phyloP scores from a whole-genome alignment of 768 basidiomycete genomes.

The Naganishia kalamii region DNA sequence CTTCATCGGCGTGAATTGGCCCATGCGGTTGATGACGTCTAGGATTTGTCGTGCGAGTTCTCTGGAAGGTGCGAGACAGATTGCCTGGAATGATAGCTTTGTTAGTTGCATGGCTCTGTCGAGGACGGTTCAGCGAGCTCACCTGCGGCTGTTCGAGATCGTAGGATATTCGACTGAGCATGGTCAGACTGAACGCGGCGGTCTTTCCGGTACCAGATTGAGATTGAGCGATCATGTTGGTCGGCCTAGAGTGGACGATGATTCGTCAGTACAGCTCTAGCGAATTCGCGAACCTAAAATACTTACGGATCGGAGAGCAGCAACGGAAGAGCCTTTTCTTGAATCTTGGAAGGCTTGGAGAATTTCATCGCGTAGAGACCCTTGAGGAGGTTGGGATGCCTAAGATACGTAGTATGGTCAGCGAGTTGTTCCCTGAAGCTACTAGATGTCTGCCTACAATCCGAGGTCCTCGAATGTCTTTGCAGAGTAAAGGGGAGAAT shows the following conservation, averaged over 20 bases:
- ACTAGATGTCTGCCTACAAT: slow-evolving; percentile 56
- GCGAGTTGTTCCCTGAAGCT: background rate
- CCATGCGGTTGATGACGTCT: slow-evolving; percentile 87
- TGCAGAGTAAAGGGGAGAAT: slow-evolving; percentile 88
- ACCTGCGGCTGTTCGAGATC: slow-evolving; percentile 77
- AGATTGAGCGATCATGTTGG: slow-evolving; percentile 98
- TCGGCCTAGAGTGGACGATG: slow-evolving; percentile 57
- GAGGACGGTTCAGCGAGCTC: slow-evolving; percentile 21
- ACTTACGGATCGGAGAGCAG: slow-evolving; percentile 82
- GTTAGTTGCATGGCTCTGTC: background rate
- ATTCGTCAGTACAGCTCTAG: background rate
- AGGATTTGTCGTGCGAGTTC: slow-evolving; percentile 97
- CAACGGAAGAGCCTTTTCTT: slow-evolving; percentile 89
- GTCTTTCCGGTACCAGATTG: slow-evolving; percentile 99
- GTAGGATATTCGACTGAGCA: slow-evolving; percentile 90
- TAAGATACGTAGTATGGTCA: slow-evolving; percentile 37
- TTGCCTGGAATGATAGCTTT: slow-evolving; percentile 55
- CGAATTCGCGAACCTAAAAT: background rate
- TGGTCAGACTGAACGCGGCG: slow-evolving; percentile 93
- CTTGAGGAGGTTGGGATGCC: slow-evolving; percentile 79
- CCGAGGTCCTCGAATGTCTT: slow-evolving; percentile 95
- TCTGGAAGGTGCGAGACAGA: slow-evolving; percentile 95
- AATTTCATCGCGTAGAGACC: slow-evolving; percentile 93
- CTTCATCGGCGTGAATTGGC: slow-evolving; percentile 85
- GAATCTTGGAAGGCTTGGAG: slow-evolving; percentile 96